A percentile compares a stretch with the other conserved stretches of the same genome.
Evolutionary conservation across 2,329 filamentous ascomycete species (phyloP).

Genomic region (Tolypocladium tropicale): DNA sequence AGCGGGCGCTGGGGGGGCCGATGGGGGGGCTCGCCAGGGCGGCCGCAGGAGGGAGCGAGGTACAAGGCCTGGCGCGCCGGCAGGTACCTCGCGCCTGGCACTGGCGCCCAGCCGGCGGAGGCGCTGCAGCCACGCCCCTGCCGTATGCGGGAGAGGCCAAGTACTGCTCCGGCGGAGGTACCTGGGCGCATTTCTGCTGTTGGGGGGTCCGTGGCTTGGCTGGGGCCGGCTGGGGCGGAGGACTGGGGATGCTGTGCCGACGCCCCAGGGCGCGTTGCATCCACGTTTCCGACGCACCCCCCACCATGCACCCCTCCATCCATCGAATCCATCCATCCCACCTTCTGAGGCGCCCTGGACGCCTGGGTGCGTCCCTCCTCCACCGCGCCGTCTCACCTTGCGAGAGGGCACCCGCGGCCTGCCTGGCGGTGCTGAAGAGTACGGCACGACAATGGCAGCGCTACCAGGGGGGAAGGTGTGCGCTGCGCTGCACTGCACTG

Average conservation of each 20-base stretch:
- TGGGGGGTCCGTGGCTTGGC: slow-evolving; percentile 4
- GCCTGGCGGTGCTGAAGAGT: not conserved
- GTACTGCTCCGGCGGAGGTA: slow-evolving; percentile 2
- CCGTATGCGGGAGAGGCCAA: not conserved
- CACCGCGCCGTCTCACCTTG: not conserved
- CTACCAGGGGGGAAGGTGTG: not conserved
- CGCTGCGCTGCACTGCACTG: not conserved
- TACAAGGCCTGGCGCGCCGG: not conserved
- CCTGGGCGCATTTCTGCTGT: slow-evolving; percentile 1
- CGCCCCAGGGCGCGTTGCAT: slow-evolving; percentile 1
- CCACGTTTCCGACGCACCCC: not conserved
- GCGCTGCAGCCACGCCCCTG: not conserved
- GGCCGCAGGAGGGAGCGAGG: not conserved
- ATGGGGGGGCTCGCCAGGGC: not conserved
- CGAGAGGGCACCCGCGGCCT: not conserved
- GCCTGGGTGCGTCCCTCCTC: not conserved
- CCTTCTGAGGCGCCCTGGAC: too few species aligned
- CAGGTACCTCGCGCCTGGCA: not conserved
- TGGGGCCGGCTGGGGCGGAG: slow-evolving; percentile 4
- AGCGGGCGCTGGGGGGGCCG: not conserved
- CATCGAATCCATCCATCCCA: not conserved
- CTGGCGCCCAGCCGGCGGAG: not conserved
- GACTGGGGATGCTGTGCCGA: slow-evolving; percentile 3
- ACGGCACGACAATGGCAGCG: not conserved
- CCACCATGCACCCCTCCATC: not conserved